These are phyloP conservation scores for Penicillium sp. DNA, from an alignment of 2,329 filamentous ascomycete genomes.

Conservation along the genomic window DNA sequence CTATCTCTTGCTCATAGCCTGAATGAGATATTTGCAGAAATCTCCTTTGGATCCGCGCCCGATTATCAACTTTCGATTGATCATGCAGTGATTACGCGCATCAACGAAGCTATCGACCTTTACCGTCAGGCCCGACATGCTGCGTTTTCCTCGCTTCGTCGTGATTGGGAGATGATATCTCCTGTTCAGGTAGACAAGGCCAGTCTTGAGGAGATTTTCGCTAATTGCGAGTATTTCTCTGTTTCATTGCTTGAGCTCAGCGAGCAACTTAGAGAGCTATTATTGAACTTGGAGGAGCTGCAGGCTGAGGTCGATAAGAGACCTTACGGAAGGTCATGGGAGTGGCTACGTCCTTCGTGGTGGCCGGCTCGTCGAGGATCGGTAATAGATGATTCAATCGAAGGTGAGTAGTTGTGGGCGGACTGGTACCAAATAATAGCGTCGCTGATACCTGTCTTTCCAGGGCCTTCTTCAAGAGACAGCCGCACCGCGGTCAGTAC, in stretches of 20 bases:
- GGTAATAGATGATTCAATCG: neutral
- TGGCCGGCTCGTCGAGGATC: neutral
- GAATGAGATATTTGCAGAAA: neutral
- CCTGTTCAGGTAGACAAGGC: slow-evolving; percentile 85
- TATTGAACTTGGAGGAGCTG: slow-evolving; percentile 77
- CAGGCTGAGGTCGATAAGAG: neutral
- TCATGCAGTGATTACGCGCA: neutral
- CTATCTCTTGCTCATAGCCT: slow-evolving; percentile 1
- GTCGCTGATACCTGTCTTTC: neutral
- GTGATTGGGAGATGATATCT: slow-evolving; percentile 49
- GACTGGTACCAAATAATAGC: neutral
- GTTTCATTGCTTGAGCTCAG: slow-evolving; percentile 89
- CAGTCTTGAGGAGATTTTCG: slow-evolving; percentile 94
- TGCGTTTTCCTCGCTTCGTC: slow-evolving; percentile 56
- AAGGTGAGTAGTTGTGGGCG: neutral
- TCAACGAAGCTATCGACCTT: slow-evolving; percentile 56
- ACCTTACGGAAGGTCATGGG: neutral
- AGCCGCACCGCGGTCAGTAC: neutral
- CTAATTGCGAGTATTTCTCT: slow-evolving; percentile 94
- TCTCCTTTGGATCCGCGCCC: neutral
- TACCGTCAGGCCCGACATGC: slow-evolving; percentile 76
- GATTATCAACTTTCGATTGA: neutral
- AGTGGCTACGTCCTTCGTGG: neutral
- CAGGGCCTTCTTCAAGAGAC: neutral
- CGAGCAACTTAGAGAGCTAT: slow-evolving; percentile 80